phyloP scores from a whole-genome alignment of 805 yeast species.

The Pichia occidentalis region DNA sequence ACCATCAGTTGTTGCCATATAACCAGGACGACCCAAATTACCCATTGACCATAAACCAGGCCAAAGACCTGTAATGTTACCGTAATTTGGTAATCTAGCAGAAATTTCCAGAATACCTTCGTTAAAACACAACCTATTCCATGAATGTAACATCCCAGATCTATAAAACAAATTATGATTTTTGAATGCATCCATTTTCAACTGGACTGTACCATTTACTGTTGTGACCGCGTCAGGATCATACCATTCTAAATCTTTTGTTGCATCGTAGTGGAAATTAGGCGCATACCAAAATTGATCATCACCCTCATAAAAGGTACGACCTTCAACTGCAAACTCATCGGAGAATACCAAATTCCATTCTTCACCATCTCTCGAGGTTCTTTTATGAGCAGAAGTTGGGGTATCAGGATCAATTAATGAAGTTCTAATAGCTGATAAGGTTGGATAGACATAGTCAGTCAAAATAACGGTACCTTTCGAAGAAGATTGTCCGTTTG shows the following conservation, averaged over 20 bases:
- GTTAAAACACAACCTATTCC: constrained; percentile 88
- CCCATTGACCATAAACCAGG: constrained; percentile 97
- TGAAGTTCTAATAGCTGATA: constrained; percentile 52
- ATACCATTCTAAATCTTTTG: constrained; percentile 91
- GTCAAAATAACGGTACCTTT: constrained; percentile 31
- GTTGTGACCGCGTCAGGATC: constrained; percentile 86
- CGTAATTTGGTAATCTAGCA: constrained; percentile 73
- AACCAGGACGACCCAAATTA: constrained; percentile 89
- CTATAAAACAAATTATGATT: constrained; percentile 78
- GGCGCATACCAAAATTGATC: constrained; percentile 89
- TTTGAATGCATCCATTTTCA: constrained; percentile 74
- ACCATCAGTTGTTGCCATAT: constrained; percentile 79
- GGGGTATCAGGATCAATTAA: constrained; percentile 75
- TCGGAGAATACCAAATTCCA: constrained; percentile 85
- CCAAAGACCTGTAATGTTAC: constrained; percentile 81
- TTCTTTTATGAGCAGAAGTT: constrained; percentile 34
- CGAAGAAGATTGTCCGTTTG: not conserved
- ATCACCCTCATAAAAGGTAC: constrained; percentile 85
- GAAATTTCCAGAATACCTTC: constrained; percentile 76
- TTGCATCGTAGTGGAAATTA: constrained; percentile 79
- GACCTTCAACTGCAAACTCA: constrained; percentile 84
- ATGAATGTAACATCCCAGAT: constrained; percentile 86
- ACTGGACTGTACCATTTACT: constrained; percentile 56
- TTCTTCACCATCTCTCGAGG: constrained; percentile 50
- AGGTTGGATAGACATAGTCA: constrained; percentile 48